Base-by-base conservation (phyloP, 495 filamentous ascomycete genomes). In the Terfezia claveryi region DNA sequence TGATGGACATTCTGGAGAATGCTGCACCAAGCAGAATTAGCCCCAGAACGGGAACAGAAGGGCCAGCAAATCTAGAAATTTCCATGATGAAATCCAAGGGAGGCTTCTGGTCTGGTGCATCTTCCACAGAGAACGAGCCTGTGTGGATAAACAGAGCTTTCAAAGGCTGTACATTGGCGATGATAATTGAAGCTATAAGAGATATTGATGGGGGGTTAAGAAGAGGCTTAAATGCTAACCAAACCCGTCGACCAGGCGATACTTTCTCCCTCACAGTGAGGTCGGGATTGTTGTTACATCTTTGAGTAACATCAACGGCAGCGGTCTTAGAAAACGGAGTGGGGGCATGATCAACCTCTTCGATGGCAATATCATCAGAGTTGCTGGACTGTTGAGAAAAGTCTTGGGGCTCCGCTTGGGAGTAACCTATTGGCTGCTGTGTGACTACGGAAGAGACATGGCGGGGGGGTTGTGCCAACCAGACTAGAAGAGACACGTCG, bases 21-120 rank as follows among this genome's bases (percentile, higher is more conserved):
- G 56, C 57, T 7, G 63, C 62, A 10, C 63, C 63, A 2, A 65
- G 49, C 27, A 65, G 36, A 11, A 62, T 9, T 51, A 65, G 53
- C 23, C 63, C 63, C 2, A 65, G 4, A 9, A 65, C 49, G 2
- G 63, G 63, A 6, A 62, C 63, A 0, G 56, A 36, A 0, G 59
- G 58, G 12, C 59, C 62, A 2, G 54, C 57, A 55, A 65, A 65
- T 0, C 5, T 23, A 27, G 59, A 41, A 27, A 60, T 56, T 23
- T 65, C 63, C 62, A 64, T 65, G 1, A 65, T 49, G 55, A 65
- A 59, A 44, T 65, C 62, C 4, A 65, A 41, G 9, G 59, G 62
- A 12, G 63, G 63, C n/a, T 52, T 57, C 14, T 57, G 27, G 27
- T 65, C 62, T 11, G 63, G 63, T 2, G 62, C 63, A 23, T 44